Conservation (phyloP, 2,329 filamentous ascomycete species). For the Aspergillus novoparasiticus region DNA sequence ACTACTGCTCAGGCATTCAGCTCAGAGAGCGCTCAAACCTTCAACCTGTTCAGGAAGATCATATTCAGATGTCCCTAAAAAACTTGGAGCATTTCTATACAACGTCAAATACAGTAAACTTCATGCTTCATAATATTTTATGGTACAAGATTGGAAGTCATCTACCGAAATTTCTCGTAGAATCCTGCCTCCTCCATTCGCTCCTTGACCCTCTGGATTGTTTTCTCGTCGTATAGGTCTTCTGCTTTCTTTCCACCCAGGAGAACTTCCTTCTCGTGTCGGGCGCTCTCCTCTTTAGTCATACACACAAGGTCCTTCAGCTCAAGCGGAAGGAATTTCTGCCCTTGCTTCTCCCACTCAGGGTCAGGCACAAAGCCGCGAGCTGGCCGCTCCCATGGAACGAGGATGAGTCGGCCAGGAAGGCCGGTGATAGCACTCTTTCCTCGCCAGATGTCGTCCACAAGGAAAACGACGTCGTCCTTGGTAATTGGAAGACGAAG, state of each 20-base stretch:
- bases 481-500: slow-evolving; percentile 77
- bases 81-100: too few species aligned
- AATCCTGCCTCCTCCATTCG: slow-evolving; percentile 68
- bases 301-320: slow-evolving; percentile 79
- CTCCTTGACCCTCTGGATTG: slow-evolving; percentile 67
- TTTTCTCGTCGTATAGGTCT: slow-evolving; percentile 72
- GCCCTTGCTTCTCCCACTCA: slow-evolving; percentile 62
- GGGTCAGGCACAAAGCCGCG: slow-evolving; percentile 63
- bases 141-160: background rate
- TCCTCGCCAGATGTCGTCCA: slow-evolving; percentile 86
- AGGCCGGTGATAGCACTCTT: slow-evolving; percentile 82
- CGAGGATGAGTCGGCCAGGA: slow-evolving; percentile 74
- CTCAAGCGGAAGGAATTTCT: slow-evolving; percentile 72
- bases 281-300: slow-evolving; percentile 85
- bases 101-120: too few species aligned
- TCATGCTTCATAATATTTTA: background rate
- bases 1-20: too few species aligned
- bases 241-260: slow-evolving; percentile 67
- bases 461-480: slow-evolving; percentile 81
- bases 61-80: too few species aligned
- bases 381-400: slow-evolving; percentile 73
- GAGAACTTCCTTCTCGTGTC: slow-evolving; percentile 79
- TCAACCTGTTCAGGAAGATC: too few species aligned
- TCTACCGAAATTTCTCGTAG: slow-evolving; percentile 52
- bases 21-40: too few species aligned